Evolutionary conservation across 2,329 filamentous ascomycete species (phyloP).

Genomic region (Dothideomycetidae sp.): DNA sequence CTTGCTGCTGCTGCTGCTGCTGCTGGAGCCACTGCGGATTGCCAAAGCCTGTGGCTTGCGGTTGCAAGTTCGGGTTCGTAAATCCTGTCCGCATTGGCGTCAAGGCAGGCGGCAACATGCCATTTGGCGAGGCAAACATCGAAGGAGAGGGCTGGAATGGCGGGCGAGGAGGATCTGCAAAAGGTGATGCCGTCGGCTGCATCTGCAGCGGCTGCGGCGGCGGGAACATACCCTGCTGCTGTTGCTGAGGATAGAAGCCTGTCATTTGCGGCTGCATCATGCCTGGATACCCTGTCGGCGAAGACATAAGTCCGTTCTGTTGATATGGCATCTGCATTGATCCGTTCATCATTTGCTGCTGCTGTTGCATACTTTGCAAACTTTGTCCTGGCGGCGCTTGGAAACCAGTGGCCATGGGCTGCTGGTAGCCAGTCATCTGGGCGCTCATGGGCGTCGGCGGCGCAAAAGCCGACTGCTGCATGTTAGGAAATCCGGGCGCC

Average conservation of each 20-base stretch:
- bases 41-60: slow-evolving; percentile 21
- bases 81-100: slow-evolving; percentile 39
- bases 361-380: slow-evolving; percentile 48
- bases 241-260: slow-evolving; percentile 19
- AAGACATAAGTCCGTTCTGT: slow-evolving; percentile 25
- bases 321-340: slow-evolving; percentile 24
- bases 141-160: slow-evolving; percentile 35
- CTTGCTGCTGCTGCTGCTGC: slow-evolving; percentile 25
- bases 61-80: slow-evolving; percentile 12
- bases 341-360: slow-evolving; percentile 23
- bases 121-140: slow-evolving; percentile 34
- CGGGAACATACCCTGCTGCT: slow-evolving; percentile 29
- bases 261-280: slow-evolving; percentile 28
- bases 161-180: slow-evolving; percentile 32
- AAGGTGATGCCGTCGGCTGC: slow-evolving; percentile 44
- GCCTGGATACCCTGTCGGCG: slow-evolving; percentile 24
- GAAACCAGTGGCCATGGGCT: slow-evolving; percentile 72
- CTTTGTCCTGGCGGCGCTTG: slow-evolving; percentile 55
- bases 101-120: slow-evolving; percentile 27
- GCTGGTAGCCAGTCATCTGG: slow-evolving; percentile 19
- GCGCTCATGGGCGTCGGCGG: slow-evolving; percentile 45
- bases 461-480: slow-evolving; percentile 57
- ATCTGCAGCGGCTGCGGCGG: slow-evolving; percentile 34
- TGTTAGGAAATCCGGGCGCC: slow-evolving; percentile 54
- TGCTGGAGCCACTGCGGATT: slow-evolving; percentile 20